Evolutionary conservation across 2,329 filamentous ascomycete genomes (phyloP).

Genomic region (Neurospora sp.): DNA sequence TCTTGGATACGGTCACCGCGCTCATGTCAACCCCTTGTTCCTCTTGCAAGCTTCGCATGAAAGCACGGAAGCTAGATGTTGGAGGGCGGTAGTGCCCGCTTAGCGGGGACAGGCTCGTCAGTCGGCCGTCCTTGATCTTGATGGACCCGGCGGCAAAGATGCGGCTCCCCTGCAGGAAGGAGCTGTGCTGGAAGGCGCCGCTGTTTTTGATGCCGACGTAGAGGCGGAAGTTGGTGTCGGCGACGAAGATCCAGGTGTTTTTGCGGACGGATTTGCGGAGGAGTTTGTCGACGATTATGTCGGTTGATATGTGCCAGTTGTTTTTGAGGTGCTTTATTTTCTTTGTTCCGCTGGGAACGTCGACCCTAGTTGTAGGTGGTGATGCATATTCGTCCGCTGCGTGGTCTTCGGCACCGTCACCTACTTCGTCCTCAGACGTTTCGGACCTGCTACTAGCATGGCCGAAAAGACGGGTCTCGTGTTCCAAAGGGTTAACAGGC

Average conservation of each 20-base stretch:
- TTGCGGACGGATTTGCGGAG: conserved; percentile 70
- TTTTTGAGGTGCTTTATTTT: conserved; percentile 52
- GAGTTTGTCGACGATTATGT: conserved; percentile 68
- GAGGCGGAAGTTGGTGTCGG: conserved; percentile 72
- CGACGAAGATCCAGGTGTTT: conserved; percentile 90
- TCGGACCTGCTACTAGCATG: conserved; percentile 19
- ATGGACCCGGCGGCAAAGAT: conserved; percentile 78
- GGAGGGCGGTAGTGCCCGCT: conserved; percentile 82
- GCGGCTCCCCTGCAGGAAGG: conserved; percentile 73
- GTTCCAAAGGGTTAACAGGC: conserved; percentile 18
- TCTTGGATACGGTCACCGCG: conserved; percentile 67
- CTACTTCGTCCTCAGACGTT: conserved; percentile 8
- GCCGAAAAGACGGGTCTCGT: conserved; percentile 20
- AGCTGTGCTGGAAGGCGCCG: conserved; percentile 84
- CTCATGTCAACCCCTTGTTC: conserved; percentile 65
- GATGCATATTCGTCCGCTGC: conserved; percentile 56
- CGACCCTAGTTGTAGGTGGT: conserved; percentile 36
- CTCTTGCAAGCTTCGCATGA: conserved; percentile 62
- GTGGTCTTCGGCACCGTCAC: conserved; percentile 42
- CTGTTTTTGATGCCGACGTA: conserved; percentile 87
- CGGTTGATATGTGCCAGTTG: conserved; percentile 52
- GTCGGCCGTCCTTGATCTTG: conserved; percentile 69
- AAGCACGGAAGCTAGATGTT: conserved; percentile 71
- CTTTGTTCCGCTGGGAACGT: conserved; percentile 48
- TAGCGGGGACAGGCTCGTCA: conserved; percentile 61